These are phyloP conservation scores for Diversispora epigaea DNA, from an alignment of 192 early-diverging fungal genomes.

Conservation along the genomic window DNA sequence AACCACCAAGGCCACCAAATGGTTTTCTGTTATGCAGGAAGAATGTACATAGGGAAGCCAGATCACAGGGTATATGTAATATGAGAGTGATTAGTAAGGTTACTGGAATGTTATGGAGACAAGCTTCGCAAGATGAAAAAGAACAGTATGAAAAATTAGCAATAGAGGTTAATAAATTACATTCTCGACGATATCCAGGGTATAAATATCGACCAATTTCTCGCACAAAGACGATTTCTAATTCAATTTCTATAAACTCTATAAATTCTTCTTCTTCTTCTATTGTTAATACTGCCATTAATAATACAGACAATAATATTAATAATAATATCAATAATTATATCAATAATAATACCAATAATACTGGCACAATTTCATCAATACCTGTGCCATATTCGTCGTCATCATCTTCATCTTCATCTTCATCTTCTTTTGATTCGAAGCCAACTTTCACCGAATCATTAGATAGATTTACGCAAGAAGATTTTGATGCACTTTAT, in stretches of 20 bases:
- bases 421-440: no score
- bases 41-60: conserved; percentile 15
- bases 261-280: neutral
- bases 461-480: no score
- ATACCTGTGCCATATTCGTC: no score
- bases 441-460: no score
- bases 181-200: neutral
- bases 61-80: neutral
- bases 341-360: no score
- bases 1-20: neutral
- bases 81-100: conserved; percentile 16
- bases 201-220: conserved; percentile 7
- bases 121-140: conserved; percentile 2
- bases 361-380: no score
- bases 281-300: no score
- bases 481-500: no score
- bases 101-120: conserved; percentile 7
- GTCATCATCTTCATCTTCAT: no score
- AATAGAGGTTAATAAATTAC: neutral
- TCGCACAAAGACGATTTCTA: neutral
- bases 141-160: conserved; percentile 14
- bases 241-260: neutral
- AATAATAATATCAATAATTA: no score
- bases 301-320: no score
- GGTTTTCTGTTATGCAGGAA: conserved; percentile 14